Conservation (phyloP, 352 stramenopile species). For the Phytophthora gonapodyides region DNA sequence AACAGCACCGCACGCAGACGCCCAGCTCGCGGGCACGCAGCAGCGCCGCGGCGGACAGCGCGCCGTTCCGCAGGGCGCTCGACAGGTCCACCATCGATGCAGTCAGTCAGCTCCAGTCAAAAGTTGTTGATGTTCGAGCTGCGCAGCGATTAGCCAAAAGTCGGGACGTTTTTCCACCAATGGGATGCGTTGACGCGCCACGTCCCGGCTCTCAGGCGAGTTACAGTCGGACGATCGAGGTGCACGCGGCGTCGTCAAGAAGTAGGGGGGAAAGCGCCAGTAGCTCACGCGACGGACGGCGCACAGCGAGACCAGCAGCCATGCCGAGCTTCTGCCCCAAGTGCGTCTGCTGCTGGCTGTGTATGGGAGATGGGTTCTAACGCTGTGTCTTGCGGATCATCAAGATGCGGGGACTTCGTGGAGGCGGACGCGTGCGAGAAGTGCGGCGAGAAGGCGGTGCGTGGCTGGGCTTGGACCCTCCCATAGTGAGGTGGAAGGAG, state of each 20-base stretch:
- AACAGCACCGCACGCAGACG: constrained; percentile 69
- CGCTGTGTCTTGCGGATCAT: not conserved
- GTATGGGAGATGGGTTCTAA: not conserved
- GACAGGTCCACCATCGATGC: constrained; percentile 38
- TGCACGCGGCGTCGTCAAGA: constrained; percentile 26
- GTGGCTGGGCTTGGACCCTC: constrained; percentile 4
- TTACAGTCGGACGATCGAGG: constrained; percentile 34
- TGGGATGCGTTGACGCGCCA: constrained; percentile 11
- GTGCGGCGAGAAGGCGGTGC: constrained; percentile 69
- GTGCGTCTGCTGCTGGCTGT: constrained; percentile 31
- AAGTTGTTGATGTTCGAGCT: constrained; percentile 3
- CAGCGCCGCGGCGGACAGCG: constrained; percentile 40
- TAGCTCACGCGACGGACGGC: constrained; percentile 17
- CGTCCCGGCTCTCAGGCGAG: constrained; percentile 20
- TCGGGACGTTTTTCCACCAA: constrained; percentile 23
- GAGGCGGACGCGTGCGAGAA: constrained; percentile 54
- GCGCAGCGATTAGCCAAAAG: constrained; percentile 28
- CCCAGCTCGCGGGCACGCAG: constrained; percentile 24
- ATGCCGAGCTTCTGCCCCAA: constrained; percentile 79
- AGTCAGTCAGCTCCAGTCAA: constrained; percentile 21
- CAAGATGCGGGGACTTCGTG: constrained; percentile 68
- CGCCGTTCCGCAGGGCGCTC: constrained; percentile 20
- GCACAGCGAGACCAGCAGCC: constrained; percentile 15
- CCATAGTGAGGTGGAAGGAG: no score
- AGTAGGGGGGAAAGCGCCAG: constrained; percentile 25